Percentiles rank a stretch among this genome's conserved stretches.
These are phyloP conservation scores for Tilletia setariae DNA, from an alignment of 1,284 basidiomycete species.

Conservation along the genomic window DNA sequence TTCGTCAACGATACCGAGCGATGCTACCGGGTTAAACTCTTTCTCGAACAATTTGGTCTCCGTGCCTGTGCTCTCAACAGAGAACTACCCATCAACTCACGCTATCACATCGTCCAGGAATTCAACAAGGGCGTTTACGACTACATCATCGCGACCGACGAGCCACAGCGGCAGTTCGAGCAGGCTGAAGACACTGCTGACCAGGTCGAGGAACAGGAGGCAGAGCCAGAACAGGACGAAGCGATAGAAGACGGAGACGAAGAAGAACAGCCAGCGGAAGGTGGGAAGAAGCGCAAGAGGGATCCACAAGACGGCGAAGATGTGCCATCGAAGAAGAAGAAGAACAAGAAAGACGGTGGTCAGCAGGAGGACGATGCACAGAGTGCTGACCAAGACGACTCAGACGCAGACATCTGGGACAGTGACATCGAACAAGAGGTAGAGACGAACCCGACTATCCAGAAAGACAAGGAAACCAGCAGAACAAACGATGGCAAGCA, in stretches of 20 bases:
- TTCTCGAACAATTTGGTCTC: conserved; percentile 95
- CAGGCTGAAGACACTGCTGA: conserved; percentile 57
- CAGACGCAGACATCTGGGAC: conserved; percentile 16
- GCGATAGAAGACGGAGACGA: background rate
- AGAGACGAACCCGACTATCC: background rate
- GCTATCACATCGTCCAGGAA: conserved; percentile 95
- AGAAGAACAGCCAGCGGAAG: conserved; percentile 5
- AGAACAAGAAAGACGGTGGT: background rate
- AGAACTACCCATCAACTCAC: conserved; percentile 82
- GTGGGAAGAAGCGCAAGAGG: conserved; percentile 24
- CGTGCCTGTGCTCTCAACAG: conserved; percentile 86
- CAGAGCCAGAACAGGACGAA: conserved; percentile 21
- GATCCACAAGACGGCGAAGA: conserved; percentile 28
- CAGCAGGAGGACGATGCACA: background rate
- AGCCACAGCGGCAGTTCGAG: conserved; percentile 56
- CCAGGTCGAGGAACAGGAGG: conserved; percentile 53
- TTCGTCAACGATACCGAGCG: conserved; percentile 97
- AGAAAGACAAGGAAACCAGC: conserved; percentile 17
- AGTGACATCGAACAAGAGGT: conserved; percentile 13
- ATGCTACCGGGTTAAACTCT: conserved; percentile 89
- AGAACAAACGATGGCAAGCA: background rate
- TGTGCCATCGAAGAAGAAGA: conserved; percentile 33
- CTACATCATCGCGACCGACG: conserved; percentile 97
- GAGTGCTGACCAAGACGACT: conserved; percentile 9
- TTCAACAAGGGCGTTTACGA: conserved; percentile 99